A percentile compares a stretch with the other conserved stretches of the same genome.
phyloP scores from a whole-genome alignment of 176 grass and related monocot species.

The Luzula sylvatica region DNA sequence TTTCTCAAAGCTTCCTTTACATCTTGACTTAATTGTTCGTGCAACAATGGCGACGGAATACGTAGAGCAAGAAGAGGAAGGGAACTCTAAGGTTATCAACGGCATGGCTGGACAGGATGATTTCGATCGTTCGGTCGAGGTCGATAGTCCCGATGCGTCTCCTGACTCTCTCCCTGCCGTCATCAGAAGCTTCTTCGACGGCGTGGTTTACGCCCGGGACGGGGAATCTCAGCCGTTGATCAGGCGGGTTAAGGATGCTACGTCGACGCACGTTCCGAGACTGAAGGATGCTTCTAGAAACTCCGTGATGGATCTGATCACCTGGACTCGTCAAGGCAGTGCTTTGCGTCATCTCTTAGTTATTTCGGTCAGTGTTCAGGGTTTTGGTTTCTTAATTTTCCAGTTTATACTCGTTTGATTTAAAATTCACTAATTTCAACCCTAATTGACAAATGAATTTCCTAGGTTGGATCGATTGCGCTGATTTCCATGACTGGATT shows the following conservation, averaged over 20 bases:
- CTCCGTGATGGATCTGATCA: slow-evolving; percentile 45
- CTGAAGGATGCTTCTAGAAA: slow-evolving; percentile 54
- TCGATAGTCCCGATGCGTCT: slow-evolving; percentile 16
- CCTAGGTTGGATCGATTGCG: slow-evolving; percentile 56
- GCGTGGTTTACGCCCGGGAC: slow-evolving; percentile 20
- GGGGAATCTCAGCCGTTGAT: slow-evolving; percentile 36
- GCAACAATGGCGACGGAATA: slow-evolving; percentile 1
- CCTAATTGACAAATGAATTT: not conserved
- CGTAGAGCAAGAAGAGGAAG: not conserved
- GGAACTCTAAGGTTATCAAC: not conserved
- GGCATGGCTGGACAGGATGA: not conserved
- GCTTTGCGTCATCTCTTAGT: slow-evolving; percentile 70
- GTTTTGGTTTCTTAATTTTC: no score
- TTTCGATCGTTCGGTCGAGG: slow-evolving; percentile 13
- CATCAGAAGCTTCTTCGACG: slow-evolving; percentile 52
- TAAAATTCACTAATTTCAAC: not conserved
- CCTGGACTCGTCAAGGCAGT: slow-evolving; percentile 64
- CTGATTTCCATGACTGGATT: slow-evolving; percentile 37
- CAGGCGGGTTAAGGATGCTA: slow-evolving; percentile 31
- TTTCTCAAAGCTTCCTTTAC: not conserved
- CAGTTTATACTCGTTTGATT: not conserved
- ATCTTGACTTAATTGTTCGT: not conserved
- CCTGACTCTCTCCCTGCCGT: slow-evolving; percentile 37
- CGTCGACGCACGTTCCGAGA: slow-evolving; percentile 36
- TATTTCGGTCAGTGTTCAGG: slow-evolving; percentile 84